Conservation (phyloP, 2,329 filamentous ascomycete species). For the Phaeosphaeriaceae sp. region DNA sequence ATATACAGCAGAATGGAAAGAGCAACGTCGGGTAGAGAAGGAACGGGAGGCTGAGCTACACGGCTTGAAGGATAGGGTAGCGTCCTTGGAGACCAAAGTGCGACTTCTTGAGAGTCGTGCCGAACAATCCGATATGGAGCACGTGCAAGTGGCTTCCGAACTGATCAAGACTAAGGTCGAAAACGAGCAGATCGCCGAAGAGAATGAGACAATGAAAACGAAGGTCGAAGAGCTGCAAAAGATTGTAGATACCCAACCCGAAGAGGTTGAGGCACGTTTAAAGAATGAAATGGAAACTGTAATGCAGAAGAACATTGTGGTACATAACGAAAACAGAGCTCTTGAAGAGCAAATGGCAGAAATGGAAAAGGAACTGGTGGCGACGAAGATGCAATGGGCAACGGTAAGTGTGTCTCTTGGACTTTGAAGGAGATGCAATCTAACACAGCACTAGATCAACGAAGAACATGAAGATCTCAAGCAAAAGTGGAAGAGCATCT, state of each 20-base stretch:
- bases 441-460: slow-evolving; percentile 49
- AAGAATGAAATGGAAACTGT: slow-evolving; percentile 86
- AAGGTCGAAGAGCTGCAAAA: slow-evolving; percentile 85
- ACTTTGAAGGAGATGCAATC: background rate
- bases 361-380: slow-evolving; percentile 89
- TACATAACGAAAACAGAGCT: slow-evolving; percentile 88
- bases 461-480: slow-evolving; percentile 56
- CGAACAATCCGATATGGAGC: slow-evolving; percentile 86
- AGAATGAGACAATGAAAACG: slow-evolving; percentile 84
- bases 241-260: slow-evolving; percentile 88
- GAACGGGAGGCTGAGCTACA: slow-evolving; percentile 84
- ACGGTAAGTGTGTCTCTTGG: slow-evolving; percentile 70
- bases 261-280: slow-evolving; percentile 82
- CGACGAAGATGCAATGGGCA: slow-evolving; percentile 92
- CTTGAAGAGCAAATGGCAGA: slow-evolving; percentile 90
- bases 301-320: slow-evolving; percentile 89
- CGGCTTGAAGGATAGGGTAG: slow-evolving; percentile 63
- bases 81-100: slow-evolving; percentile 74
- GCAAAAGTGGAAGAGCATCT: slow-evolving; percentile 57
- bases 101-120: slow-evolving; percentile 85
- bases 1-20: slow-evolving; percentile 90
- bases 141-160: slow-evolving; percentile 88
- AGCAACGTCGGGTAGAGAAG: slow-evolving; percentile 81
- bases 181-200: slow-evolving; percentile 86
- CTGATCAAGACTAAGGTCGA: slow-evolving; percentile 91